Evolutionary conservation across 371 early-diverging fungal species (phyloP).

Genomic region (Mucor irregularis): DNA sequence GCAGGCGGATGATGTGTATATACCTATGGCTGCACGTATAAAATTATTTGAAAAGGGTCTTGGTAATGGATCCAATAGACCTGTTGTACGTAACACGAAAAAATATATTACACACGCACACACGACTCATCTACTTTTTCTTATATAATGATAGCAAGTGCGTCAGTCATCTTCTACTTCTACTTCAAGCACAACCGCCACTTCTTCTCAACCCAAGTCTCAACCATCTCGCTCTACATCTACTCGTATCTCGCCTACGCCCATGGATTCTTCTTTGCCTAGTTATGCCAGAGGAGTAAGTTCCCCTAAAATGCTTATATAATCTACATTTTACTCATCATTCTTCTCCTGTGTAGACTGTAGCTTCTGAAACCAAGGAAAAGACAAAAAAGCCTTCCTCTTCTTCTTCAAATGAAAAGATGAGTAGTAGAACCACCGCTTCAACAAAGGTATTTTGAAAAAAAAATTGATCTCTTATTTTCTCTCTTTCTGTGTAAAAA

Average conservation of each 20-base stretch:
- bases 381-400: not conserved
- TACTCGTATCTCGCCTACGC: not conserved
- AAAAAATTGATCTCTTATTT: too few relatives aligned
- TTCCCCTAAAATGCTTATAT: too few relatives aligned
- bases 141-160: too few relatives aligned
- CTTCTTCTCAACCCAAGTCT: too few relatives aligned
- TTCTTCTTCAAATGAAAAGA: too few relatives aligned
- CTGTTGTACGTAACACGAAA: constrained; percentile 9
- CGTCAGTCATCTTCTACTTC: not conserved
- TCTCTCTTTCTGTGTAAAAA: too few relatives aligned
- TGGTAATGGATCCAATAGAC: constrained; percentile 18
- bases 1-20: constrained; percentile 16
- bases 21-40: constrained; percentile 26
- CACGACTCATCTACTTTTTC: too few relatives aligned
- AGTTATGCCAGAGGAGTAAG: not conserved
- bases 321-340: too few relatives aligned
- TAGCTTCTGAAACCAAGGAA: not conserved
- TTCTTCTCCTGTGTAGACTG: not conserved
- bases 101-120: not conserved
- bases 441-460: too few relatives aligned
- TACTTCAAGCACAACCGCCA: not conserved
- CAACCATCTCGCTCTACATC: too few relatives aligned
- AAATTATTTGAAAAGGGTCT: constrained; percentile 28
- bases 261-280: not conserved
- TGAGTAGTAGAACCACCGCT: too few relatives aligned